These are phyloP conservation scores for Aspergillus ibericus DNA, from an alignment of 2,329 filamentous ascomycete species.

Conservation along the genomic window DNA sequence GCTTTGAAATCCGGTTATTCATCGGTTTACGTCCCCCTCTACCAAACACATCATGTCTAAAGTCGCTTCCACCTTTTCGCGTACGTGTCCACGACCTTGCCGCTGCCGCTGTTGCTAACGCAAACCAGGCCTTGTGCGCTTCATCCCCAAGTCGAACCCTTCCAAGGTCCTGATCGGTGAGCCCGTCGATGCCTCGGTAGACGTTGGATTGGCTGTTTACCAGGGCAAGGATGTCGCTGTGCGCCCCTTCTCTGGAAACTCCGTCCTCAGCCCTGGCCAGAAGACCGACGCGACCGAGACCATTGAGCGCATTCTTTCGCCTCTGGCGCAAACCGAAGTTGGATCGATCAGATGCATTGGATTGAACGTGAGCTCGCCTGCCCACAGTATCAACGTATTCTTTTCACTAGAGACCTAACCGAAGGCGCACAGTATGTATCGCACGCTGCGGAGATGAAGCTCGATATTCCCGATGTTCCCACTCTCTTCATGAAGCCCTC, in stretches of 20 bases:
- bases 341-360: slow-evolving; percentile 62
- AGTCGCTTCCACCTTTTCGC: slow-evolving; percentile 40
- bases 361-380: slow-evolving; percentile 47
- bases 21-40: background rate
- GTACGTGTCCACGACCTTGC: slow-evolving; percentile 19
- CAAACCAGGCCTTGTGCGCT: slow-evolving; percentile 59
- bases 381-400: background rate
- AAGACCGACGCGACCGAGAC: slow-evolving; percentile 46
- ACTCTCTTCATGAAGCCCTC: slow-evolving; percentile 61
- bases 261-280: slow-evolving; percentile 56
- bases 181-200: slow-evolving; percentile 53
- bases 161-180: slow-evolving; percentile 57
- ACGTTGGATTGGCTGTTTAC: slow-evolving; percentile 59
- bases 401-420: background rate
- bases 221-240: slow-evolving; percentile 59
- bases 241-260: slow-evolving; percentile 58
- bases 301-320: slow-evolving; percentile 51
- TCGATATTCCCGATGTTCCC: slow-evolving; percentile 55
- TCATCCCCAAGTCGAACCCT: slow-evolving; percentile 54
- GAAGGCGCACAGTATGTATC: slow-evolving; percentile 44
- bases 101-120: slow-evolving; percentile 1
- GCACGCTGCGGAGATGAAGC: slow-evolving; percentile 54
- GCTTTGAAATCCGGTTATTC: background rate
- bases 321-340: slow-evolving; percentile 50
- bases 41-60: slow-evolving; percentile 29